Percentiles rank a stretch among this genome's conserved stretches.
These are phyloP conservation scores for Ophiostoma triangulosporum DNA, from an alignment of 2,329 filamentous ascomycete genomes.

Conservation along the genomic window DNA sequence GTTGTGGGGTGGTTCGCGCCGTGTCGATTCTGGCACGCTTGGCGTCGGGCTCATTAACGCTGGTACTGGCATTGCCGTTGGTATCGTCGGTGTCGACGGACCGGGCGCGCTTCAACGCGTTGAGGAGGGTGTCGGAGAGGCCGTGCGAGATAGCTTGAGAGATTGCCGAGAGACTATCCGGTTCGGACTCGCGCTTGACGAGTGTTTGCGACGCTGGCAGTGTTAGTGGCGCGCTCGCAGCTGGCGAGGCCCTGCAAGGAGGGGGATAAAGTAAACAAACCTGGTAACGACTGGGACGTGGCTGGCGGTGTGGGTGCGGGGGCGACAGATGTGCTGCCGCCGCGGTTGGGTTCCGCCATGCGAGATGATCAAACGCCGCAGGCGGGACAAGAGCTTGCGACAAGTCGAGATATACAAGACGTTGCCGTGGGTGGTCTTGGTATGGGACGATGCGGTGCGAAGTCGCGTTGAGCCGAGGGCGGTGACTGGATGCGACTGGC, in stretches of 20 bases:
- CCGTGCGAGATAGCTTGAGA: not conserved
- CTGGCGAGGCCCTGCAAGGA: not conserved
- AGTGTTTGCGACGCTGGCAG: not conserved
- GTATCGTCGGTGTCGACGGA: constrained; percentile 11
- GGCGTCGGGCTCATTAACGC: not conserved
- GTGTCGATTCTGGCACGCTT: constrained; percentile 18
- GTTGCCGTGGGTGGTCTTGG: no score
- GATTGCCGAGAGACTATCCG: not conserved
- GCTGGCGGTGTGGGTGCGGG: constrained; percentile 1
- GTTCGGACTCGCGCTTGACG: constrained; percentile 4
- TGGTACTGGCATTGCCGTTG: not conserved
- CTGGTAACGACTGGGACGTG: not conserved
- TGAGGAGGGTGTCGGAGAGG: constrained; percentile 9
- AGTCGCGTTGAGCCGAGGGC: not conserved
- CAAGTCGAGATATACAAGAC: not conserved
- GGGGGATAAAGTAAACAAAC: not conserved
- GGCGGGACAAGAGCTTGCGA: not conserved
- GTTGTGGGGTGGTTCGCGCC: not conserved
- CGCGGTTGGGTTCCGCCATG: constrained; percentile 9
- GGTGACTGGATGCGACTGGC: not conserved
- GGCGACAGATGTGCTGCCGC: constrained; percentile 5
- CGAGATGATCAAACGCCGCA: not conserved
- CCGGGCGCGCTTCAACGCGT: constrained; percentile 16
- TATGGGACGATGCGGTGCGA: not conserved
- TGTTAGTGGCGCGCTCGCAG: not conserved